phyloP scores from a whole-genome alignment of 768 basidiomycete species.

The Chalciporus piperatus region DNA sequence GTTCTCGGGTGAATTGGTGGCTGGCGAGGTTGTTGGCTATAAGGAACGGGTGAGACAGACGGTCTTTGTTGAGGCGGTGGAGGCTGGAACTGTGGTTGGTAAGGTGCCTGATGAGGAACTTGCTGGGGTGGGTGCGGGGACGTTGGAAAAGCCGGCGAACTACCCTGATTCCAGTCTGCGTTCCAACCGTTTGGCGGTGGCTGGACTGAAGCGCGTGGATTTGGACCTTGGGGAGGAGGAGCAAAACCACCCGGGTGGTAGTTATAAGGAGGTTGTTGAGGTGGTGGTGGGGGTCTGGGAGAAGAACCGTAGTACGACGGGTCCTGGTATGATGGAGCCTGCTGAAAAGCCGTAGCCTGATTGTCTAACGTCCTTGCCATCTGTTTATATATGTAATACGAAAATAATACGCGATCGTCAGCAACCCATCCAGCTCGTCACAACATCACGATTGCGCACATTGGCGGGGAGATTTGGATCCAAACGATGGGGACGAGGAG shows the following conservation, averaged over 20 bases:
- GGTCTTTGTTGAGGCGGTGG: constrained; percentile 23
- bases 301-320: constrained; percentile 16
- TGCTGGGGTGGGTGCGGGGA: constrained; percentile 23
- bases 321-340: constrained; percentile 22
- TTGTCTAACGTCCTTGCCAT: constrained; percentile 65
- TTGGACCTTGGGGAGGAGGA: constrained; percentile 3
- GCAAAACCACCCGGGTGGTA: constrained; percentile 16
- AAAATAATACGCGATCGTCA: constrained; percentile 16
- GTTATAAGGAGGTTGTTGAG: constrained; percentile 16
- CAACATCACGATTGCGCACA: constrained; percentile 40
- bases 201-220: constrained; percentile 19
- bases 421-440: constrained; percentile 11
- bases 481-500: constrained; percentile 63
- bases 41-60: constrained; percentile 22
- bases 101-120: constrained; percentile 12
- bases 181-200: constrained; percentile 25
- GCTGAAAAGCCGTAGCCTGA: constrained; percentile 31
- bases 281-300: constrained; percentile 24
- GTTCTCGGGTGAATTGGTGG: constrained; percentile 19
- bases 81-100: constrained; percentile 21
- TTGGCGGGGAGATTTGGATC: constrained; percentile 61
- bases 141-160: constrained; percentile 16
- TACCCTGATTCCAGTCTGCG: constrained; percentile 17
- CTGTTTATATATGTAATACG: constrained; percentile 38
- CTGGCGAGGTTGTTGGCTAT: constrained; percentile 24